A percentile compares a stretch with the other conserved stretches of the same genome.
These are phyloP conservation scores for Lunasporangiospora selenospora DNA, from an alignment of 192 early-diverging fungal species.

Conservation along the genomic window DNA sequence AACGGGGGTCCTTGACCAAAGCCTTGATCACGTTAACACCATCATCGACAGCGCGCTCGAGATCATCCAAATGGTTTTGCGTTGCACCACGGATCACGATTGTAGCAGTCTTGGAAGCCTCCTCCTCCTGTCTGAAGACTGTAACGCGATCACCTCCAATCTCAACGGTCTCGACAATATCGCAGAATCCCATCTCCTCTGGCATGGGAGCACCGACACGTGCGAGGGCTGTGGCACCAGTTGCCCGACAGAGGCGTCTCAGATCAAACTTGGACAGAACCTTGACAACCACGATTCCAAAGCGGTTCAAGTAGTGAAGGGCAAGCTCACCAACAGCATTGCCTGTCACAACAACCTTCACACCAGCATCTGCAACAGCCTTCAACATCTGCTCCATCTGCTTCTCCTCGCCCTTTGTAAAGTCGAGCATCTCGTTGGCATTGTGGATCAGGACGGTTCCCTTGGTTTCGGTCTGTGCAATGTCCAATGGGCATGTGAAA, in stretches of 20 bases:
- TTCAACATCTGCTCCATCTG: conserved; percentile 88
- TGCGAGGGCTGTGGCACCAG: conserved; percentile 91
- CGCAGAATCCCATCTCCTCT: conserved; percentile 98
- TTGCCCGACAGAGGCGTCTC: conserved; percentile 90
- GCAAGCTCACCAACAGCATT: conserved; percentile 91
- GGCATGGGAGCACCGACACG: conserved; percentile 91
- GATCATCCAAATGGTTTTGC: conserved; percentile 93
- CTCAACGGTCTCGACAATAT: conserved; percentile 95
- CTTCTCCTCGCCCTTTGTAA: conserved; percentile 94
- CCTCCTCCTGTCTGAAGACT: conserved; percentile 95
- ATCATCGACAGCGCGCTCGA: conserved; percentile 97
- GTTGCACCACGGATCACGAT: conserved; percentile 97
- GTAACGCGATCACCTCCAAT: conserved; percentile 98
- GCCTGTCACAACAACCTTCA: conserved; percentile 93
- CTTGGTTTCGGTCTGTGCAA: conserved; percentile 97
- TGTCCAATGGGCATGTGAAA: conserved; percentile 93
- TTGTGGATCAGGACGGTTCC: conserved; percentile 98
- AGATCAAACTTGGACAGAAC: conserved; percentile 97
- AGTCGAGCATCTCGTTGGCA: conserved; percentile 95
- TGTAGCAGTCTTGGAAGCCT: conserved; percentile 87
- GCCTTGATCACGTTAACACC: conserved; percentile 98
- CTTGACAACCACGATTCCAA: conserved; percentile 87
- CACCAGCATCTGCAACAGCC: conserved; percentile 90
- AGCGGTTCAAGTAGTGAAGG: conserved; percentile 94
- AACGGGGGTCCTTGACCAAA: conserved; percentile 80